Evolutionary conservation across 139 green algal genomes (phyloP), one percentile per base, ranked within the genome.

Genomic region (Gonium pectorale): DNA sequence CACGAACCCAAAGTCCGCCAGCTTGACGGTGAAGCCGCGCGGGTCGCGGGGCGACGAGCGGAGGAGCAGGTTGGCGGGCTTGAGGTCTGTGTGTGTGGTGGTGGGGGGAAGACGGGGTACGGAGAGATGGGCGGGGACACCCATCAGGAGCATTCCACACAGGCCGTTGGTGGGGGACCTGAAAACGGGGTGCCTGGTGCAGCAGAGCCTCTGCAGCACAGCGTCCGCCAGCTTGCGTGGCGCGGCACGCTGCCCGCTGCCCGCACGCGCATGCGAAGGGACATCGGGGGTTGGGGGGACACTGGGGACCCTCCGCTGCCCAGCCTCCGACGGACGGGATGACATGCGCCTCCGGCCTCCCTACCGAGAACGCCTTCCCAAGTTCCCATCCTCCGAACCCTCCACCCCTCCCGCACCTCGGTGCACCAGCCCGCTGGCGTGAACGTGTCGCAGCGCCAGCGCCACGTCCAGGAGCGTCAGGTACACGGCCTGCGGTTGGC

Each of bases 1-100:
- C 62, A 68, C 62, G 62, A 68, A 68, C n/a, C 62, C 62, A 41
- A 68, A 68, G 62, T n/a, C n/a, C n/a, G n/a, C n/a, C n/a, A n/a
- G n/a, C n/a, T 68, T n/a, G 21, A 64, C 56, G 56, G 15, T 64
- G 62, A 68, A 68, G 62, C 62, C 62, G 62, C 62, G 62, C 29
- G 40, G n/a, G 62, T 68, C 62, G n/a, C 62, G n/a, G n/a, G n/a
- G n/a, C n/a, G n/a, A n/a, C n/a, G n/a, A n/a, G n/a, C n/a, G n/a
- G n/a, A n/a, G n/a, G n/a, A n/a, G 62, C 62, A n/a, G 62, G n/a
- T 41, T 68, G 62, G 62, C 62, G 62, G 62, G 62, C 62, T 68
- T 68, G 62, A 68, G 8, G n/a, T 68, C 62, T 68, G 62, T 5
- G 62, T 40, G 62, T 22, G 62, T 29, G 62, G 62, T 22, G n/a